Conservation (phyloP, 306 rosid genomes). For the Trifolium fragiferum region DNA sequence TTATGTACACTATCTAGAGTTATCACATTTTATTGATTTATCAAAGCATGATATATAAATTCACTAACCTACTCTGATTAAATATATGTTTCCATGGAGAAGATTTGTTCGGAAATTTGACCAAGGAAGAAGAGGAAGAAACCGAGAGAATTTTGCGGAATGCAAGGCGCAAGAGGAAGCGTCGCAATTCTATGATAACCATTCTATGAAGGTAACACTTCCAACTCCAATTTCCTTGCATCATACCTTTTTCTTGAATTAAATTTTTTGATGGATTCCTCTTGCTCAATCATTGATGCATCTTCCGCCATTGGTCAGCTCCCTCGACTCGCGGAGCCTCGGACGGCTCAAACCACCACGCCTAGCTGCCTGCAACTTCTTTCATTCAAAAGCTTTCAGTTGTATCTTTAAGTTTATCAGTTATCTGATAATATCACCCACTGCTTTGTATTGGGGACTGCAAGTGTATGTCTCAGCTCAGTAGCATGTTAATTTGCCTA, state of each 20-base stretch:
- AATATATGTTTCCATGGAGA: constrained; percentile 40
- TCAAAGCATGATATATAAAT: background rate
- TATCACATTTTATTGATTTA: constrained; percentile 9
- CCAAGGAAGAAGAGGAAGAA: constrained; percentile 72
- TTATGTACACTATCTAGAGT: background rate
- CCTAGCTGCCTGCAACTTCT: background rate
- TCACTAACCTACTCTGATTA: background rate
- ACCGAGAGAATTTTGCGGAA: constrained; percentile 70
- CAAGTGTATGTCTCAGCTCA: background rate
- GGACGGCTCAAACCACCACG: background rate
- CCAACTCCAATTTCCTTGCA: constrained; percentile 25
- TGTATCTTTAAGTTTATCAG: constrained; percentile 5
- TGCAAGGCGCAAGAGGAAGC: constrained; percentile 89
- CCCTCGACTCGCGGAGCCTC: background rate
- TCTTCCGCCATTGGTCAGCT: constrained; percentile 8
- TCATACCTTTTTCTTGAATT: background rate
- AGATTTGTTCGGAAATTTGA: constrained; percentile 50
- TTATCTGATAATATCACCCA: background rate
- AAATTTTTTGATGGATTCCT: background rate
- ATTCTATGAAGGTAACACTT: constrained; percentile 66
- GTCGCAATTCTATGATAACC: constrained; percentile 59
- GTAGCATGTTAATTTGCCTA: background rate
- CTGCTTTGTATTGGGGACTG: background rate
- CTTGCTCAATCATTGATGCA: constrained; percentile 6
- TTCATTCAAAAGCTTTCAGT: background rate